phyloP scores from a whole-genome alignment of 768 basidiomycete species.

The Tylopilus cervinicoccineus region DNA sequence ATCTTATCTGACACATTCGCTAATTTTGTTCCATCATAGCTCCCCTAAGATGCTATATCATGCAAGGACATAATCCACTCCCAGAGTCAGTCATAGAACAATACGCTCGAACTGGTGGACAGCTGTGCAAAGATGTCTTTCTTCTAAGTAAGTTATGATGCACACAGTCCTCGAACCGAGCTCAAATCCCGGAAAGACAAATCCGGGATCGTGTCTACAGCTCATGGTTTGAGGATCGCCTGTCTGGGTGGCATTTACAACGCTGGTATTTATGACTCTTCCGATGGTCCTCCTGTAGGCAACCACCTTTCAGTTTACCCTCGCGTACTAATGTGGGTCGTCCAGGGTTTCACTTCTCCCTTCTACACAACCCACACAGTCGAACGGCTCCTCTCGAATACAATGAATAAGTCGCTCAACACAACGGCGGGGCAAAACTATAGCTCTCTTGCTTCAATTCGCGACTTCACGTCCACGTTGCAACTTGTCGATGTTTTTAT shows the following conservation, averaged over 20 bases:
- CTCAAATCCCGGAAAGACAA: constrained; percentile 51
- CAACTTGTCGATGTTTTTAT: constrained; percentile 78
- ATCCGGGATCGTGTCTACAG: constrained; percentile 75
- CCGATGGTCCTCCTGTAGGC: constrained; percentile 64
- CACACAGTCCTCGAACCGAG: neutral
- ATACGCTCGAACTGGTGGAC: constrained; percentile 71
- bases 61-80: constrained; percentile 78
- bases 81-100: constrained; percentile 71
- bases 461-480: constrained; percentile 54
- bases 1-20: neutral
- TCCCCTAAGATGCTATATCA: constrained; percentile 88
- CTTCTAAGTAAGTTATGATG: constrained; percentile 63
- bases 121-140: constrained; percentile 79
- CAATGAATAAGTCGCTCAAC: constrained; percentile 47
- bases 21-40: constrained; percentile 42
- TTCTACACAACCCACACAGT: constrained; percentile 68
- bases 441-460: constrained; percentile 64
- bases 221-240: constrained; percentile 77
- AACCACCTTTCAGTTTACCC: neutral
- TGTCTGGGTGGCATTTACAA: constrained; percentile 82
- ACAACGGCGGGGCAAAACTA: constrained; percentile 47
- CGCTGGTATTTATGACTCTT: constrained; percentile 49
- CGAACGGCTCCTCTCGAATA: constrained; percentile 69
- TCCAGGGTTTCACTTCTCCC: constrained; percentile 71
- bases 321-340: constrained; percentile 2